Conservation (phyloP, 2,329 filamentous ascomycete species). For the Botrytis galanthina region DNA sequence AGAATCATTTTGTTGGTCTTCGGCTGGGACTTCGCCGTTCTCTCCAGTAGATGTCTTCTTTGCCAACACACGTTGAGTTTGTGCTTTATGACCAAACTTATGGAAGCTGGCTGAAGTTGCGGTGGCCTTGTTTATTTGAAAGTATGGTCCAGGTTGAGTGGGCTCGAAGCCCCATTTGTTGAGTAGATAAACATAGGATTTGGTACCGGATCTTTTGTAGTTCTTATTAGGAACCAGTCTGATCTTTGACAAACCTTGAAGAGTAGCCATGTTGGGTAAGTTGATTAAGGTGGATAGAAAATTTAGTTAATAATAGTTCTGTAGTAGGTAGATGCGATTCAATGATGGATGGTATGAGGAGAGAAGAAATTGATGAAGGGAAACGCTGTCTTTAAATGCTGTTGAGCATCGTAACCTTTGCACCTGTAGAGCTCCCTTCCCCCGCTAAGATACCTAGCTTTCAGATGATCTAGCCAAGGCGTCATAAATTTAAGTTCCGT, state of each 20-base stretch:
- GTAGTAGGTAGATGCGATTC: not conserved
- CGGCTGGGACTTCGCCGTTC: constrained; percentile 52
- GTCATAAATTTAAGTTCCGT: constrained; percentile 12
- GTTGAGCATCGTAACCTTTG: not conserved
- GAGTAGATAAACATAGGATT: constrained; percentile 61
- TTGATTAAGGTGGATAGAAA: not conserved
- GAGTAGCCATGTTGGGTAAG: constrained; percentile 33
- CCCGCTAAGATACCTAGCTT: not conserved
- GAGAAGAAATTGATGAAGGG: not conserved
- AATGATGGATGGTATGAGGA: not conserved
- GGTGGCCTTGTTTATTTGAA: constrained; percentile 46
- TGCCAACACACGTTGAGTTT: constrained; percentile 48
- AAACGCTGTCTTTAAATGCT: constrained; percentile 10
- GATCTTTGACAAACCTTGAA: constrained; percentile 44
- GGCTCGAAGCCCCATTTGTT: constrained; percentile 63
- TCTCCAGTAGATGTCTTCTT: constrained; percentile 42
- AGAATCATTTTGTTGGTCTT: constrained; percentile 66
- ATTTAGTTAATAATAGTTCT: not conserved
- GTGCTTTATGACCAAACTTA: constrained; percentile 49
- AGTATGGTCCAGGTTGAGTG: constrained; percentile 61
- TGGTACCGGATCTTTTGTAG: constrained; percentile 57
- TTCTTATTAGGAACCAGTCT: constrained; percentile 55
- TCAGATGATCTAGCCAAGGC: constrained; percentile 13
- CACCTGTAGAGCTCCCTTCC: not conserved
- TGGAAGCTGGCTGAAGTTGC: constrained; percentile 45